These are phyloP conservation scores for sorghum (Sorghum bicolor) DNA, from an alignment of 176 grass and related monocot genomes.

Conservation along the genomic window DNA sequence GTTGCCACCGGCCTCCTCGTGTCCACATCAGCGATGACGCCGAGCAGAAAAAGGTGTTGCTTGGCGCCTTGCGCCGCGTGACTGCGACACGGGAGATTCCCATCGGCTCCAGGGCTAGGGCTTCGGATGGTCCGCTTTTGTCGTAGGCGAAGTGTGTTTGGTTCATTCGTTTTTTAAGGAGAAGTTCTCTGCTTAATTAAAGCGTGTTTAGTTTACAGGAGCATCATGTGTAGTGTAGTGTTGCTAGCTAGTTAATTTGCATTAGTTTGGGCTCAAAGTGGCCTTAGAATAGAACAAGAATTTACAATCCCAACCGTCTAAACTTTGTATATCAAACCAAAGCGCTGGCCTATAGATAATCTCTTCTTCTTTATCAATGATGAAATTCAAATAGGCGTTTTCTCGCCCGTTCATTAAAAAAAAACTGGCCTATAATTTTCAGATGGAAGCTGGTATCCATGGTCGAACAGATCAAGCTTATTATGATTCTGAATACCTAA, in stretches of 20 bases:
- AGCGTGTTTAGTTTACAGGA: not conserved
- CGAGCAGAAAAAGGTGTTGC: conserved; percentile 41
- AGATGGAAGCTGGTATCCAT: not conserved
- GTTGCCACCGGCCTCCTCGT: not conserved
- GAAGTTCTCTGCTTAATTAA: too few relatives aligned
- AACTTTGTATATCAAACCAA: not conserved
- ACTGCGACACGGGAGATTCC: conserved; percentile 35
- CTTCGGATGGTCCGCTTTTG: conserved; percentile 37
- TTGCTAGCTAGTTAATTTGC: not conserved
- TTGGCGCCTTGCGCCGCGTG: conserved; percentile 13
- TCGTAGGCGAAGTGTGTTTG: not conserved
- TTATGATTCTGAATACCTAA: not conserved
- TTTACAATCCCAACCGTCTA: not conserved
- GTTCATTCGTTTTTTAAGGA: not conserved
- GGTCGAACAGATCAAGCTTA: not conserved
- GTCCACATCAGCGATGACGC: conserved; percentile 23
- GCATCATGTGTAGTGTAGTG: not conserved
- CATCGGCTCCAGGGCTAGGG: not conserved
- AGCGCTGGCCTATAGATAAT: not conserved
- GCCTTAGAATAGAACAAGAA: not conserved
- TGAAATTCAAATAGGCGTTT: too few relatives aligned
- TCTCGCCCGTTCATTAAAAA: too few relatives aligned
- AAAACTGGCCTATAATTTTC: too few relatives aligned
- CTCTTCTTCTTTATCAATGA: too few relatives aligned
- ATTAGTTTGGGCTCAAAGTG: not conserved